Conservation (phyloP, 495 filamentous ascomycete genomes). For the Trichoderma gamsii region DNA sequence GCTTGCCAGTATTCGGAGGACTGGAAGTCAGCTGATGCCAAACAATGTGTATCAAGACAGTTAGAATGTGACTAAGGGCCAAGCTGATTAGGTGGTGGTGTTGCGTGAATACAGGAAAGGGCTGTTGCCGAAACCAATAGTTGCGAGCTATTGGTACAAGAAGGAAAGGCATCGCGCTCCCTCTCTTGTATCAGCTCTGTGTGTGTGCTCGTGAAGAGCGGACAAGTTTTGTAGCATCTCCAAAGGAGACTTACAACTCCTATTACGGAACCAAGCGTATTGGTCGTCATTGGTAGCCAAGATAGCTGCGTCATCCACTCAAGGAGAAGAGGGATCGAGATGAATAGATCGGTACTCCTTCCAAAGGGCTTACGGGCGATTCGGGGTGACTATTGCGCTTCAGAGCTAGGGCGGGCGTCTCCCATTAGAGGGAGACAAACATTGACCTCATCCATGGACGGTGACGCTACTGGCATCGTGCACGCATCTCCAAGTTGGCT, state of each 20-base stretch:
- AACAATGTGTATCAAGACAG: neutral
- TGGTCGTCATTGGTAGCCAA: neutral
- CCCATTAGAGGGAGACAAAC: neutral
- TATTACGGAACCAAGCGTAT: neutral
- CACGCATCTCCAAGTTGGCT: neutral
- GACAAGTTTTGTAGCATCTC: neutral
- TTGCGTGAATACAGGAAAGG: neutral
- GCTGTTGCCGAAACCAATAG: neutral
- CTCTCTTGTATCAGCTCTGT: neutral
- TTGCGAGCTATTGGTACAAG: neutral
- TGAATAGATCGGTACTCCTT: neutral
- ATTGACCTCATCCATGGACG: neutral
- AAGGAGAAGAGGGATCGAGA: conserved; percentile 4
- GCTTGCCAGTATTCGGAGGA: neutral
- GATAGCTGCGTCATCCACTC: neutral
- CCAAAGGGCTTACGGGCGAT: neutral
- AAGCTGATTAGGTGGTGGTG: neutral
- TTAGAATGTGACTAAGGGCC: neutral
- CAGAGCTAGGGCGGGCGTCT: neutral
- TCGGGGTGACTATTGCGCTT: neutral
- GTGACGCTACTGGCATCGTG: neutral
- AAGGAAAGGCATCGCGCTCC: neutral
- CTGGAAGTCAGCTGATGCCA: neutral
- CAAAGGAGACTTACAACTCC: neutral
- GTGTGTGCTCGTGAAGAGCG: neutral